Evolutionary conservation across 2,329 filamentous ascomycete species (phyloP).

Genomic region (Penicillium crustosum): DNA sequence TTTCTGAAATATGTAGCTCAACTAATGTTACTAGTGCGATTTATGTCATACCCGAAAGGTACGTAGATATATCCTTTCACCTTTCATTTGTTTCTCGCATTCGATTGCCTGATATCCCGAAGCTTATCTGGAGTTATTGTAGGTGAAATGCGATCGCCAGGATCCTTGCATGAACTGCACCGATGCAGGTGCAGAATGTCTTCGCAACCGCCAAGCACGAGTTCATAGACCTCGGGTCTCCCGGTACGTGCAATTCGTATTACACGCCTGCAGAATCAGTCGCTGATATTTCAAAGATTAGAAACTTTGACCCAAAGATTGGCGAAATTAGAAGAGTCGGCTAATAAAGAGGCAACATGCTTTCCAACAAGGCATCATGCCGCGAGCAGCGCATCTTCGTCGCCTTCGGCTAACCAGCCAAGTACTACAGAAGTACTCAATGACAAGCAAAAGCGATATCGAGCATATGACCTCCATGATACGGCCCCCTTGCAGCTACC

Average conservation of each 20-base stretch:
- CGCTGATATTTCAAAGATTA: constrained; percentile 13
- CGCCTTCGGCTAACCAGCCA: constrained; percentile 7
- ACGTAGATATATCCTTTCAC: background rate
- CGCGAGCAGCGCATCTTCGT: constrained; percentile 5
- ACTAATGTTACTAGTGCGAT: constrained; percentile 31
- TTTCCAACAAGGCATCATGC: constrained; percentile 12
- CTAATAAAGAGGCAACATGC: background rate
- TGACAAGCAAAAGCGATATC: constrained; percentile 9
- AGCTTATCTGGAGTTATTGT: background rate
- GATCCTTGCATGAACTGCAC: constrained; percentile 49
- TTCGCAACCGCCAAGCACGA: constrained; percentile 23
- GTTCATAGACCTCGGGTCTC: constrained; percentile 24
- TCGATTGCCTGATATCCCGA: background rate
- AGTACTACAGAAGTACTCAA: background rate
- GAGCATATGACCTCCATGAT: background rate
- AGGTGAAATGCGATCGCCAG: constrained; percentile 47
- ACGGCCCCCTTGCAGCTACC: background rate
- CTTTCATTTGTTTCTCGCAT: too few species aligned
- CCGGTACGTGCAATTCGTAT: constrained; percentile 11
- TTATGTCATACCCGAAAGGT: constrained; percentile 40
- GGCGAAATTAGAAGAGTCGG: constrained; percentile 22
- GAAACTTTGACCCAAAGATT: constrained; percentile 21
- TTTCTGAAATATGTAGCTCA: background rate
- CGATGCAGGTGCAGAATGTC: constrained; percentile 42
- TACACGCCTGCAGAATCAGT: background rate